A percentile compares a stretch with the other conserved stretches of the same genome.
Evolutionary conservation across 2,329 filamentous ascomycete genomes (phyloP).

Genomic region (Fusarium devonianum): DNA sequence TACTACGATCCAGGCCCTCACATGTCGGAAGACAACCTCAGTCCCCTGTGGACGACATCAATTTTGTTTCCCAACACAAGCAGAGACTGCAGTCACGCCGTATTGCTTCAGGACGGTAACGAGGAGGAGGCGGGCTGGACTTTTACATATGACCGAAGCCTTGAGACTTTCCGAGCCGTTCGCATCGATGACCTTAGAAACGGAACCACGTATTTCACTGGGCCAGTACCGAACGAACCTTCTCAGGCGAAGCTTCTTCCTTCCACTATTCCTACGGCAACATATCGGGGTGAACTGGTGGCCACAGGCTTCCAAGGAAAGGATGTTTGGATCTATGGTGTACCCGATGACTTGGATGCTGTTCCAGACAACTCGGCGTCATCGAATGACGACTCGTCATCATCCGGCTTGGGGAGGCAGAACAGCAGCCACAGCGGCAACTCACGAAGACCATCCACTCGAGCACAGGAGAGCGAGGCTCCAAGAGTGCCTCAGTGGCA

Average conservation of each 20-base stretch:
- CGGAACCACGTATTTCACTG: slow-evolving; percentile 81
- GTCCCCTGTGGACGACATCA: slow-evolving; percentile 83
- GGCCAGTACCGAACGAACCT: slow-evolving; percentile 63
- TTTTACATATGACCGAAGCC: slow-evolving; percentile 78
- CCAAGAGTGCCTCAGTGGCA: slow-evolving; percentile 70
- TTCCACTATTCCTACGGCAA: slow-evolving; percentile 72
- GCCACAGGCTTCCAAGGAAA: slow-evolving; percentile 76
- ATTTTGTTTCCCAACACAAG: slow-evolving; percentile 86
- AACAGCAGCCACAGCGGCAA: slow-evolving; percentile 42
- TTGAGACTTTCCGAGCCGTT: slow-evolving; percentile 80
- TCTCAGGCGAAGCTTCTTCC: slow-evolving; percentile 69
- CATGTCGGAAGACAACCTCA: slow-evolving; percentile 71
- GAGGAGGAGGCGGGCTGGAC: slow-evolving; percentile 76
- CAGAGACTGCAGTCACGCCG: slow-evolving; percentile 78
- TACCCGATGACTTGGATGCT: slow-evolving; percentile 76
- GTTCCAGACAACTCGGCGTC: slow-evolving; percentile 53
- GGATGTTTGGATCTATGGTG: slow-evolving; percentile 80
- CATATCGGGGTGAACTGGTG: slow-evolving; percentile 73
- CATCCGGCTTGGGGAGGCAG: slow-evolving; percentile 42
- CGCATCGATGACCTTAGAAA: slow-evolving; percentile 77
- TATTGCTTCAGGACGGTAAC: slow-evolving; percentile 68
- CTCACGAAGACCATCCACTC: slow-evolving; percentile 45
- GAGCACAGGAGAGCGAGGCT: slow-evolving; percentile 41
- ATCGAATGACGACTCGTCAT: slow-evolving; percentile 33
- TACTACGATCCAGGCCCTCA: slow-evolving; percentile 78